Conservation (phyloP, 202 grass and related monocot genomes). For the Zizania palustris region DNA sequence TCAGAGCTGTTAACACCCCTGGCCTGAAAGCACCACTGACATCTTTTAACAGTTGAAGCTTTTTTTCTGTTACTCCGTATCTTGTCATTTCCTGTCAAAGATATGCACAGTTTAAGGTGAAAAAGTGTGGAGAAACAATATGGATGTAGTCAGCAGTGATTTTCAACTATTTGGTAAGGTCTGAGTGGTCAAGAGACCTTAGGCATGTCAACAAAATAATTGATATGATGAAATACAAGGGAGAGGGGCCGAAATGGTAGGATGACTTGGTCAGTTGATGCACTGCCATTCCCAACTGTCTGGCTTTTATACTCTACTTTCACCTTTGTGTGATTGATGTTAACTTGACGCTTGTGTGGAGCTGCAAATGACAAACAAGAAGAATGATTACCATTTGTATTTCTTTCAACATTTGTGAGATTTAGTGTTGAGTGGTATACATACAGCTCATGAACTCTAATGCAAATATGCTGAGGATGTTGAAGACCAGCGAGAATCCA, state of each 20-base stretch:
- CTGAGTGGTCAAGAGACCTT: slow-evolving; percentile 45
- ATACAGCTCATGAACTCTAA: slow-evolving; percentile 75
- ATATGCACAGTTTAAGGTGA: neutral
- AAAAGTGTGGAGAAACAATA: neutral
- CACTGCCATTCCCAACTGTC: slow-evolving; percentile 34
- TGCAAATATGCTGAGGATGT: slow-evolving; percentile 88
- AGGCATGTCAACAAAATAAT: slow-evolving; percentile 87
- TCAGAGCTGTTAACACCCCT: slow-evolving; percentile 77
- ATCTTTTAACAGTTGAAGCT: slow-evolving; percentile 68
- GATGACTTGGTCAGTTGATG: slow-evolving; percentile 44
- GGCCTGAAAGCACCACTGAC: slow-evolving; percentile 78
- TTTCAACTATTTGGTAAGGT: neutral
- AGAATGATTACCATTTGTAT: slow-evolving; percentile 2
- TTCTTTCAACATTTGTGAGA: slow-evolving; percentile 4
- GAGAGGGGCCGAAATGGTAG: slow-evolving; percentile 62
- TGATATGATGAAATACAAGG: slow-evolving; percentile 74
- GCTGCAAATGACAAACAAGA: slow-evolving; percentile 48
- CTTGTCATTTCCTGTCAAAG: slow-evolving; percentile 61
- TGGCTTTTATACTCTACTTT: slow-evolving; percentile 32
- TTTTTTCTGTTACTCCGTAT: slow-evolving; percentile 64
- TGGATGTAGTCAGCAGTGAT: slow-evolving; percentile 28
- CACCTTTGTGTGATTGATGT: slow-evolving; percentile 35
- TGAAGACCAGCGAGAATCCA: slow-evolving; percentile 76
- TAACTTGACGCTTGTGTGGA: slow-evolving; percentile 64
- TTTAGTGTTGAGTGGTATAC: slow-evolving; percentile 34